Evolutionary conservation across 768 basidiomycete species (phyloP).

Genomic region (Rhodosporidiobolus sp.): DNA sequence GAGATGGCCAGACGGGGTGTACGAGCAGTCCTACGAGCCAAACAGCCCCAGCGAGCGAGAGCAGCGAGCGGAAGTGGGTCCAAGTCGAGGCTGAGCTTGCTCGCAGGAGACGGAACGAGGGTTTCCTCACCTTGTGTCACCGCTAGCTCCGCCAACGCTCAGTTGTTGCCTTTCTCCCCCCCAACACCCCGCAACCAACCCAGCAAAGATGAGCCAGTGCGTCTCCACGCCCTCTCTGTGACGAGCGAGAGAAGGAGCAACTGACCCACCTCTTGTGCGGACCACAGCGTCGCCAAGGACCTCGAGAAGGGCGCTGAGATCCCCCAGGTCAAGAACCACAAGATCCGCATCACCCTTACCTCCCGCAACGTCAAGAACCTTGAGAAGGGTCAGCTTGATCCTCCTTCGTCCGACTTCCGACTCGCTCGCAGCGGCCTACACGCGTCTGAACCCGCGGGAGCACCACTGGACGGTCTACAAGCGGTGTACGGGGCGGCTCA

Average conservation of each 20-base stretch:
- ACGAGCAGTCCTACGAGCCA: too few relatives aligned
- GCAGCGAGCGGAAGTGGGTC: too few relatives aligned
- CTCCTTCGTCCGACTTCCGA: background rate
- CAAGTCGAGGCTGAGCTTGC: too few relatives aligned
- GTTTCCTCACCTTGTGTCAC: conserved; percentile 6
- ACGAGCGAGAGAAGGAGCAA: background rate
- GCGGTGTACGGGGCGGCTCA: too few relatives aligned
- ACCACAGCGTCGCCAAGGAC: conserved; percentile 26
- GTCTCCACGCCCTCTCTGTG: too few relatives aligned
- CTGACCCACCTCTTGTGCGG: background rate
- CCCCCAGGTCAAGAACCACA: conserved; percentile 6
- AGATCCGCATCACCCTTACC: conserved; percentile 81
- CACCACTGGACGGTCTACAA: too few relatives aligned
- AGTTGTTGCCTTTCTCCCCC: background rate
- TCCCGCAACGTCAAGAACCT: conserved; percentile 96
- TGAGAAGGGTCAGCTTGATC: conserved; percentile 76
- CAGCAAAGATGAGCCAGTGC: conserved; percentile 22
- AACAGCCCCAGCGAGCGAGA: too few relatives aligned
- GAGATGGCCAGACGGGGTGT: too few relatives aligned
- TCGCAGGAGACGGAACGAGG: too few relatives aligned
- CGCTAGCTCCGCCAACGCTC: conserved; percentile 27
- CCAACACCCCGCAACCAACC: background rate
- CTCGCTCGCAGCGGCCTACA: too few relatives aligned
- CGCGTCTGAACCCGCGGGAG: too few relatives aligned
- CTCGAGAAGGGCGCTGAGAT: conserved; percentile 82